Evolutionary conservation across 2,329 filamentous ascomycete species (phyloP), one percentile per base, ranked within the genome.

Genomic region (Ophiocordyceps unilateralis): DNA sequence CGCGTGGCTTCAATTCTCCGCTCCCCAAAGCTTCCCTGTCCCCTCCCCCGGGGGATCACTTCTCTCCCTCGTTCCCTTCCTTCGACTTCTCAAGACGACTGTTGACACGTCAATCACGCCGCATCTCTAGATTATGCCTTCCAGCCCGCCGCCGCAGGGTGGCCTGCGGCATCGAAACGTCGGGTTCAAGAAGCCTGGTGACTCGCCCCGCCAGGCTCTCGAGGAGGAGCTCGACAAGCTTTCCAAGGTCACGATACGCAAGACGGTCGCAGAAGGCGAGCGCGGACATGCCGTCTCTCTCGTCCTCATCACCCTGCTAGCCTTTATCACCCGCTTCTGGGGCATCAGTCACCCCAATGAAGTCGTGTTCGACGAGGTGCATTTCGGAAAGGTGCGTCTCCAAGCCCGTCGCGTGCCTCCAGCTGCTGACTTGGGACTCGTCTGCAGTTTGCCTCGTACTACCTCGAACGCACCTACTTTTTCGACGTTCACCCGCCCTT

Each of bases 401-500:
- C 36, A 22, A 10, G 38, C 10, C 26, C 38, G 36, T 38, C 36
- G 36, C 9, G 19, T 4, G 39, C 22, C 19, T 15, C 28, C 23
- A 26, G 10, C 19, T 39, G 41, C 26, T 46, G 37, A 45, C 19
- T 10, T 34, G 30, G 40, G 20, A 44, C 22, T 9, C 20, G 20
- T 26, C 19, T 23, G 11, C 53, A 82, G 78, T 82, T 82, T 57
- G 78, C 78, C 44, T 82, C 78, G 10, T 81, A 78, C 59, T 98
- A 98, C 62, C 80, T 98, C 53, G 81, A 95, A 67, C 82, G 87
- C 55, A 95, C 87, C 48, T 98, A 96, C 70, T 98, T 98, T 73
- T 98, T 98, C 78, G 91, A 98, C 68, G 91, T 98, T 44, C 91
- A 98, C 63, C 91, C 91, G 52, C 91, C 91, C 15, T 93, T 98